These are phyloP conservation scores for Carex cristatella DNA, from an alignment of 176 grass and related monocot species.

Conservation along the genomic window DNA sequence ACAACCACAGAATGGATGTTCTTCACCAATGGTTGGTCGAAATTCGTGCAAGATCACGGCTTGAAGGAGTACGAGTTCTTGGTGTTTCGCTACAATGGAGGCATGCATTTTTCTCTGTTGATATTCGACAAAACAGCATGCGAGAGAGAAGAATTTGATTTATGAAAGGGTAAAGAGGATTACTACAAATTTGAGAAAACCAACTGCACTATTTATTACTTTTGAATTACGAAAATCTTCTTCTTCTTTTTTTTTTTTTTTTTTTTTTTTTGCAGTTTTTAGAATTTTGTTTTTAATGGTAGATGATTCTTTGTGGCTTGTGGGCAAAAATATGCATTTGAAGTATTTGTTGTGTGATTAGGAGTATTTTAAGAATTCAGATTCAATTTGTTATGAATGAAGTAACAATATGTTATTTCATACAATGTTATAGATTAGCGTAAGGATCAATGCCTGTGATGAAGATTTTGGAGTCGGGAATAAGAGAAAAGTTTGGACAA, in stretches of 20 bases:
- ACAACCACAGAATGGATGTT: constrained; percentile 23
- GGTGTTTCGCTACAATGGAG: constrained; percentile 42
- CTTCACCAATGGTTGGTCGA: constrained; percentile 52
- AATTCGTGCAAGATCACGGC: constrained; percentile 57
- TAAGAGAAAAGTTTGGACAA: no score
- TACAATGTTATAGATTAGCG: no score
- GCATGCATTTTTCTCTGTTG: constrained; percentile 51
- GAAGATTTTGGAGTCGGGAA: no score
- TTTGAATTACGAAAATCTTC: neutral
- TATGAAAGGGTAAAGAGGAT: neutral
- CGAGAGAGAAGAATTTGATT: constrained; percentile 35
- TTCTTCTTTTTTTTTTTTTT: no score
- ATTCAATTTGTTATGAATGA: neutral
- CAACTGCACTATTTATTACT: neutral
- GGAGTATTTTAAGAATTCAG: neutral
- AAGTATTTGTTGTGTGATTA: neutral
- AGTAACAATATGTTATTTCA: neutral
- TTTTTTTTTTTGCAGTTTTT: neutral
- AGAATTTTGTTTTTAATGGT: neutral
- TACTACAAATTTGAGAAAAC: neutral
- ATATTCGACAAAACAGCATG: constrained; percentile 53
- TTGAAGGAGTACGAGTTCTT: constrained; percentile 61
- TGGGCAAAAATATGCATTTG: neutral
- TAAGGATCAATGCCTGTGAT: no score
- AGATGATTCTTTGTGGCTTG: no score